phyloP scores from a whole-genome alignment of 768 basidiomycete genomes.

The Tubosaeta sp. region DNA sequence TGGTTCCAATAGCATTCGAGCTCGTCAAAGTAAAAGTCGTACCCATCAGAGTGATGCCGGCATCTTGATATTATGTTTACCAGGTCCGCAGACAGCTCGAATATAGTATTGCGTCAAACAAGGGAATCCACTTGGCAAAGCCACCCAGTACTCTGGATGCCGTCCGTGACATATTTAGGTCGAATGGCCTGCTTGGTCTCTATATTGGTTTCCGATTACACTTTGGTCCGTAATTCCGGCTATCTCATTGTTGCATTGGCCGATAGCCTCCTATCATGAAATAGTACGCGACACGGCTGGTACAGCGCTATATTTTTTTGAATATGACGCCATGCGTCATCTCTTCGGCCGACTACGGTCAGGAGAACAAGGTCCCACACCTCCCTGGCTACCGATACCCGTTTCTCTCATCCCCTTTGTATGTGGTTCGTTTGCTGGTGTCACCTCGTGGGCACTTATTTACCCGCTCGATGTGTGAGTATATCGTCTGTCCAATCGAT shows the following conservation, averaged over 20 bases:
- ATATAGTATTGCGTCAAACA: constrained; percentile 82
- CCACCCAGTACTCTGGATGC: constrained; percentile 78
- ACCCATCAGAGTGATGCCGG: background rate
- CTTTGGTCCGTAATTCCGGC: constrained; percentile 51
- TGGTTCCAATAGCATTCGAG: constrained; percentile 64
- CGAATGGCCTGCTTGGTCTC: constrained; percentile 59
- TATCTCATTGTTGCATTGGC: background rate
- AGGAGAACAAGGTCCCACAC: constrained; percentile 77
- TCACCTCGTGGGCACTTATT: constrained; percentile 85
- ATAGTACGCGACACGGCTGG: constrained; percentile 85
- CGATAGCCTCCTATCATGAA: constrained; percentile 2
- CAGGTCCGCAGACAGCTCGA: constrained; percentile 90
- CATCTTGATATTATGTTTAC: constrained; percentile 12
- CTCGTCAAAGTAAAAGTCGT: constrained; percentile 74
- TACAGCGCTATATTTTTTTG: constrained; percentile 88
- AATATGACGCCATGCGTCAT: constrained; percentile 91
- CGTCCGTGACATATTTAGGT: constrained; percentile 71
- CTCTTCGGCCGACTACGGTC: constrained; percentile 71
- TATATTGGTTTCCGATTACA: constrained; percentile 88
- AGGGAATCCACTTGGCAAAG: constrained; percentile 64
- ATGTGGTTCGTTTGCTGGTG: constrained; percentile 87
- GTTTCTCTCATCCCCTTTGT: constrained; percentile 80
- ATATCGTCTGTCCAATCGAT: background rate
- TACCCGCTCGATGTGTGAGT: constrained; percentile 92
- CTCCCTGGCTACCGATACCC: constrained; percentile 84